phyloP scores from a whole-genome alignment of 169 alveolate species.

The Plasmodium relictum region DNA sequence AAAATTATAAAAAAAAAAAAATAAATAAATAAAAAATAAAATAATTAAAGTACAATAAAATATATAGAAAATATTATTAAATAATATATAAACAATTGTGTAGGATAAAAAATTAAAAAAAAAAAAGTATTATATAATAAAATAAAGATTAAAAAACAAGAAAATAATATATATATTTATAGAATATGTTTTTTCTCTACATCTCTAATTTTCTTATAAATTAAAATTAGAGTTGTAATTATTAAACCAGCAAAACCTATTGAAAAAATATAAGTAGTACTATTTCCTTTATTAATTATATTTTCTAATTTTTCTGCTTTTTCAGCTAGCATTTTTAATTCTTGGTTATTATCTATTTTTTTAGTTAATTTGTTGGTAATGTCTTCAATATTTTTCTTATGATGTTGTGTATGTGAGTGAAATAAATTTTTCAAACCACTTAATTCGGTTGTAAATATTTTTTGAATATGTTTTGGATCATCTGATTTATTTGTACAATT shows the following conservation, averaged over 20 bases:
- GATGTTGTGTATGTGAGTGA: slow-evolving; percentile 71
- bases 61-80: no score
- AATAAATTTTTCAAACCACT: slow-evolving; percentile 64
- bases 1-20: no score
- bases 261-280: slow-evolving; percentile 23
- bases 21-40: no score
- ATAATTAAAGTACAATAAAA: no score
- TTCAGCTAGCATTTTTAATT: slow-evolving; percentile 57
- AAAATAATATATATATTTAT: background rate
- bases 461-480: slow-evolving; percentile 52
- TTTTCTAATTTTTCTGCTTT: slow-evolving; percentile 60
- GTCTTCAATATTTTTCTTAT: slow-evolving; percentile 64
- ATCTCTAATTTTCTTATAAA: slow-evolving; percentile 70
- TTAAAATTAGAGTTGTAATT: slow-evolving; percentile 25
- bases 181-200: slow-evolving; percentile 73
- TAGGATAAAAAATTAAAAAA: no score
- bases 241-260: slow-evolving; percentile 41
- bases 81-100: no score
- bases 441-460: slow-evolving; percentile 57
- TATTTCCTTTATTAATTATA: slow-evolving; percentile 65
- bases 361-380: slow-evolving; percentile 41
- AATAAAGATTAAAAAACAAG: no score
- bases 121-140: no score
- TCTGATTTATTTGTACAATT: slow-evolving; percentile 18
- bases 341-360: slow-evolving; percentile 44